Evolutionary conservation across 2,329 filamentous ascomycete species (phyloP).

Genomic region (Arthroderma uncinatum): DNA sequence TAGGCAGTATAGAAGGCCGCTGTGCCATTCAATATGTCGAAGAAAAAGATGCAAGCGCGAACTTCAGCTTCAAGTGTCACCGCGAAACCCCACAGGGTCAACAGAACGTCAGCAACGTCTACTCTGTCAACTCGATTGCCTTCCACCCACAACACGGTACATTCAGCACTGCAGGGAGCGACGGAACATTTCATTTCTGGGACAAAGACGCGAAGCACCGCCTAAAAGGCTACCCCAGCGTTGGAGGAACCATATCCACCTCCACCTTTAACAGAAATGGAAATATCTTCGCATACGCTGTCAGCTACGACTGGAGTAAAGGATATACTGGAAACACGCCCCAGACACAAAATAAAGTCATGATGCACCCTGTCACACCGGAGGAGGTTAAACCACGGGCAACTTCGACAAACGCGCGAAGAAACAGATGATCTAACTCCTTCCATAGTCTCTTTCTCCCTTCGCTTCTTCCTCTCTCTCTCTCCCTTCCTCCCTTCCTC

Average conservation of each 20-base stretch:
- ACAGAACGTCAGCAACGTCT: conserved; percentile 71
- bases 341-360: conserved; percentile 61
- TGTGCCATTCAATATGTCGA: conserved; percentile 98
- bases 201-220: conserved; percentile 86
- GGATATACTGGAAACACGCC: conserved; percentile 77
- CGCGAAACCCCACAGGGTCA: conserved; percentile 59
- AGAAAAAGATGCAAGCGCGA: conserved; percentile 80
- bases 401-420: conserved; percentile 25
- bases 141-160: conserved; percentile 96
- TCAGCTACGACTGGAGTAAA: conserved; percentile 98
- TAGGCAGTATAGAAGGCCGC: conserved; percentile 91
- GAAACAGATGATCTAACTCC: conserved; percentile 27
- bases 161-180: conserved; percentile 91
- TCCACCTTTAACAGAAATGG: conserved; percentile 87
- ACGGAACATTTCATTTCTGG: conserved; percentile 73
- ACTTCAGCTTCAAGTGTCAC: conserved; percentile 99
- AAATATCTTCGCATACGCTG: conserved; percentile 73
- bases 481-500: conserved; percentile 47
- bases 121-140: conserved; percentile 91
- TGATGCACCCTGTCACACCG: conserved; percentile 65
- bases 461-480: conserved; percentile 27
- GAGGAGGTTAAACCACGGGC: conserved; percentile 52
- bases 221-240: conserved; percentile 75
- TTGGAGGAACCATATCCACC: conserved; percentile 75
- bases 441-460: conserved; percentile 17